A percentile compares a stretch with the other conserved stretches of the same genome.
phyloP scores from a whole-genome alignment of 169 alveolate genomes.

The Ichthyophthirius multifiliis region DNA sequence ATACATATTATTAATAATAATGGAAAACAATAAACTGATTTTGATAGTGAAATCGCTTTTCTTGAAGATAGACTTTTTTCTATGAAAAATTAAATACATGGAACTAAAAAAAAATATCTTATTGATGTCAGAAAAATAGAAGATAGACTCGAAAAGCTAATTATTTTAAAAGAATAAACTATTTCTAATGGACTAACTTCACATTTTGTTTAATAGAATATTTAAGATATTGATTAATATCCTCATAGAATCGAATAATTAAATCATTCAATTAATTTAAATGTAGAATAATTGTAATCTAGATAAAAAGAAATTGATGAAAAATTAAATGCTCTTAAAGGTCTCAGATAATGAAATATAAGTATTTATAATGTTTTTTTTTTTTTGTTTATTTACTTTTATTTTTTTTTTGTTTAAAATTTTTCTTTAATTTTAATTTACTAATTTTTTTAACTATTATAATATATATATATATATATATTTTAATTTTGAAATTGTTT shows the following conservation, averaged over 20 bases:
- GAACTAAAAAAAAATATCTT: slow-evolving; percentile 16
- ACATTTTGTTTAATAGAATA: background rate
- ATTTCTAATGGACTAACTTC: background rate
- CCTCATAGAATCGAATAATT: background rate
- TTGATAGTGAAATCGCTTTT: background rate
- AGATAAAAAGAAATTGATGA: slow-evolving; percentile 3
- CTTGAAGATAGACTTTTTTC: slow-evolving; percentile 14
- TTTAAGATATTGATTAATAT: background rate
- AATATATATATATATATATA: no score
- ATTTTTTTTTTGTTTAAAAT: no score
- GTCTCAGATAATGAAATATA: background rate
- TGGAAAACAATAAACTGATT: background rate
- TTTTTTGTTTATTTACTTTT: no score
- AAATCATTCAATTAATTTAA: background rate
- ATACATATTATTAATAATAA: background rate
- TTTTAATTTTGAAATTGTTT: no score
- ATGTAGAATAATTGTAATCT: background rate
- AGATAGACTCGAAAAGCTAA: slow-evolving; percentile 2
- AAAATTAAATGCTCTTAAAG: background rate
- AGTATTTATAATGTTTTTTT: no score
- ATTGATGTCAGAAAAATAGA: slow-evolving; percentile 21
- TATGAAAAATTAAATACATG: background rate
- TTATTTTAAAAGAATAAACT: background rate
- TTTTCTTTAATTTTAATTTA: no score
- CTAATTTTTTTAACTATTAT: no score